These are phyloP conservation scores for Candida verbasci DNA, from an alignment of 805 yeast genomes.

Conservation along the genomic window DNA sequence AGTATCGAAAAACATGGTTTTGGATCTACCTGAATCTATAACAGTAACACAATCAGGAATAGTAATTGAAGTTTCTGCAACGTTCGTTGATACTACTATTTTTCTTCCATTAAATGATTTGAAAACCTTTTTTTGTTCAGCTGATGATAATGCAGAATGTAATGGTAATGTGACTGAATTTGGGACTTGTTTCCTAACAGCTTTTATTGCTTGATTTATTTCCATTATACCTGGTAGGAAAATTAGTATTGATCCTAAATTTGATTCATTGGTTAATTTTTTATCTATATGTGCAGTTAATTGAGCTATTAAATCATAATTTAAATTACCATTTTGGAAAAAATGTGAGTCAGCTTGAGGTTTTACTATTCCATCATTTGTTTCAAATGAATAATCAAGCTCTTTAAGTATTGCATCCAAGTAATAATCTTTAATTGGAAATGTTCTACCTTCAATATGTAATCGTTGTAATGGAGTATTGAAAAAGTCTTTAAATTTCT, in stretches of 20 bases:
- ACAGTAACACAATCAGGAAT: conserved; percentile 94
- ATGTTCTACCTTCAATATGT: conserved; percentile 91
- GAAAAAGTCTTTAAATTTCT: conserved; percentile 65
- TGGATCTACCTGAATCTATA: conserved; percentile 82
- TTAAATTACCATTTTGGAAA: conserved; percentile 63
- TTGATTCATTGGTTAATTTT: conserved; percentile 35
- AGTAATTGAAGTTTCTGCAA: conserved; percentile 96
- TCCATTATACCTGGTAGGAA: conserved; percentile 92
- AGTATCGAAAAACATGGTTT: conserved; percentile 69
- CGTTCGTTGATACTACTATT: conserved; percentile 84
- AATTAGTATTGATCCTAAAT: conserved; percentile 70
- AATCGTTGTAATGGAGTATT: conserved; percentile 49
- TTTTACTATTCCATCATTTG: conserved; percentile 36
- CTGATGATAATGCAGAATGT: conserved; percentile 82
- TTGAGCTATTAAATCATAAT: conserved; percentile 65
- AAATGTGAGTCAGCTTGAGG: conserved; percentile 66
- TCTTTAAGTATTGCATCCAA: conserved; percentile 61
- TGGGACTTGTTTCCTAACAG: conserved; percentile 17
- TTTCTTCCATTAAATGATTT: conserved; percentile 50
- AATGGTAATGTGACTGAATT: conserved; percentile 53
- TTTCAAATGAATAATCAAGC: conserved; percentile 52
- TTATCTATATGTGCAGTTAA: conserved; percentile 52
- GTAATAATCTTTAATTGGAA: conserved; percentile 77
- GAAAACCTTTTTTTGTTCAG: conserved; percentile 79
- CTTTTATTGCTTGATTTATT: conserved; percentile 61